These are phyloP conservation scores for Penicillium psychrofluorescens DNA, from an alignment of 495 filamentous ascomycete species.

Conservation along the genomic window DNA sequence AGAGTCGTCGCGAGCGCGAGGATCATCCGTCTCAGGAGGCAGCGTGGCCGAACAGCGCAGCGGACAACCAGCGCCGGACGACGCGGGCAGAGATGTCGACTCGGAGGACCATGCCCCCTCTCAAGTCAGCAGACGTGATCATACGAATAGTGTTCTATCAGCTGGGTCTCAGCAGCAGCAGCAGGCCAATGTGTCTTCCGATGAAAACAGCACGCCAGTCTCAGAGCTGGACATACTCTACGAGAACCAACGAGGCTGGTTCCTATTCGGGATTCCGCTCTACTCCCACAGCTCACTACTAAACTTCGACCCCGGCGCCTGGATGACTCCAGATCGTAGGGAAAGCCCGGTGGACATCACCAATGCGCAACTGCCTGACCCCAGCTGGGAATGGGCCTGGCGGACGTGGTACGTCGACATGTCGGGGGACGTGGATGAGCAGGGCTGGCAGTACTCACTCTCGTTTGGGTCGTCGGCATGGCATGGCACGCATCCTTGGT, in stretches of 20 bases:
- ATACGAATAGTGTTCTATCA: slow-evolving; percentile 17
- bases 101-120: slow-evolving; percentile 11
- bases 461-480: slow-evolving; percentile 76
- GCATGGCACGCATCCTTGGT: slow-evolving; percentile 89
- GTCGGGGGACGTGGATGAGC: slow-evolving; percentile 78
- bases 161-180: slow-evolving; percentile 10
- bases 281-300: slow-evolving; percentile 83
- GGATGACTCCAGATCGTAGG: slow-evolving; percentile 70
- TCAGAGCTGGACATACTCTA: slow-evolving; percentile 81
- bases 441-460: slow-evolving; percentile 94
- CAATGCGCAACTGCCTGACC: slow-evolving; percentile 89
- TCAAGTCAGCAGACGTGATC: slow-evolving; percentile 1
- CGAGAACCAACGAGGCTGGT: slow-evolving; percentile 84
- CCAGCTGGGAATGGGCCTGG: slow-evolving; percentile 96
- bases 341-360: slow-evolving; percentile 77
- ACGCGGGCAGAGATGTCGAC: slow-evolving; percentile 5
- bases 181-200: not conserved
- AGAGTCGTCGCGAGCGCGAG: slow-evolving; percentile 15
- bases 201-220: slow-evolving; percentile 2
- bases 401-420: slow-evolving; percentile 90
- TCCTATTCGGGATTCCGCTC: slow-evolving; percentile 80
- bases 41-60: too few species aligned
- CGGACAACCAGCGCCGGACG: slow-evolving; percentile 11
- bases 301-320: slow-evolving; percentile 76
- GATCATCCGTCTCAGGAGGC: slow-evolving; percentile 4